Percentiles rank a stretch among this genome's conserved stretches.
Conservation (phyloP, 169 alveolate genomes). For the Besnoitia besnoiti region DNA sequence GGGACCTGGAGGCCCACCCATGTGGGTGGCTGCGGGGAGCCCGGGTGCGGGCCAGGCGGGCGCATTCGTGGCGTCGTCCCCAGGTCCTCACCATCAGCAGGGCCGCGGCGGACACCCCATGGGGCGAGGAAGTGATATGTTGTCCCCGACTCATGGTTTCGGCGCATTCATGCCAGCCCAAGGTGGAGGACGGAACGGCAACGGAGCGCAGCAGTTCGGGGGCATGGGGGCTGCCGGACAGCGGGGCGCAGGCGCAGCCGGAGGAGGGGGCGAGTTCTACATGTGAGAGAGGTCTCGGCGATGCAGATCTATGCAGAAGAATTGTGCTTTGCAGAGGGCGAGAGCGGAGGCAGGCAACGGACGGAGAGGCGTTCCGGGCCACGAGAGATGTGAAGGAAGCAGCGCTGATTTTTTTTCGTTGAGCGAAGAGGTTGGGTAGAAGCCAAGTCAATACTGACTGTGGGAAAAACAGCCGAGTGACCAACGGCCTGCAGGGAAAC, state of each 20-base stretch:
- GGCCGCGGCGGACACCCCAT: neutral
- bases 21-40: neutral
- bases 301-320: no score
- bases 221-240: neutral
- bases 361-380: no score
- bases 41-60: neutral
- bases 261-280: constrained; percentile 13
- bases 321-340: no score
- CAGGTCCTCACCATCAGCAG: neutral
- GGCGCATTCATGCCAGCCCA: neutral
- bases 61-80: neutral
- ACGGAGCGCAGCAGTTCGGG: neutral
- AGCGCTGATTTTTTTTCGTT: no score
- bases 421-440: no score
- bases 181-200: neutral
- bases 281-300: no score
- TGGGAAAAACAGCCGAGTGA: no score
- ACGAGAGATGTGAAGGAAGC: no score
- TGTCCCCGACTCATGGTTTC: neutral
- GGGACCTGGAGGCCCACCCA: neutral
- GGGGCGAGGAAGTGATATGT: neutral
- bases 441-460: no score
- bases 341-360: no score
- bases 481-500: neutral
- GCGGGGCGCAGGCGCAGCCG: neutral